phyloP scores from a whole-genome alignment of 345 rosid genomes.

The Chamaenerion angustifolium region DNA sequence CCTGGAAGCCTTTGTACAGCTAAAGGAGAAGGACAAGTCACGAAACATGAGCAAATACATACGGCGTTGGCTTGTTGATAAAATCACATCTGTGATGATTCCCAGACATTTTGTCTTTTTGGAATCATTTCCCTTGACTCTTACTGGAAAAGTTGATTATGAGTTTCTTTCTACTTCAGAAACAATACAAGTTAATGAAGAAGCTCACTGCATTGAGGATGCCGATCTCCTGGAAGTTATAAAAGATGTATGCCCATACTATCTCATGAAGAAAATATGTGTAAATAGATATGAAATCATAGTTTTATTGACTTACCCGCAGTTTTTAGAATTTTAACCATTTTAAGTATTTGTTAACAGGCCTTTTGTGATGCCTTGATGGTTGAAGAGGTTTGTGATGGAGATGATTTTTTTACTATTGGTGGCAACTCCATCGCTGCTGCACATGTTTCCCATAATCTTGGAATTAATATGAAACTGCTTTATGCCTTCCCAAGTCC shows the following conservation, averaged over 20 bases:
- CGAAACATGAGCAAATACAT: slow-evolving; percentile 26
- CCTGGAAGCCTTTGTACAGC: slow-evolving; percentile 44
- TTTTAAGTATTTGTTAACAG: slow-evolving; percentile 22
- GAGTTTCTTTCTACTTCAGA: slow-evolving; percentile 27
- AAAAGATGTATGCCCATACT: slow-evolving; percentile 46
- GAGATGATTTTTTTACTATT: slow-evolving; percentile 68
- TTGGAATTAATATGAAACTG: slow-evolving; percentile 72
- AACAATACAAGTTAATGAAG: slow-evolving; percentile 16
- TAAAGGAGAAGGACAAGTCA: slow-evolving; percentile 27
- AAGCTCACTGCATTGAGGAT: slow-evolving; percentile 10
- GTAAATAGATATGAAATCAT: no score
- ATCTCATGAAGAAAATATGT: neutral
- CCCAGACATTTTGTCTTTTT: slow-evolving; percentile 39
- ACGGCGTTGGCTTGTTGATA: slow-evolving; percentile 47
- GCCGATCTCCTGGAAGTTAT: slow-evolving; percentile 33
- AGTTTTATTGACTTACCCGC: neutral
- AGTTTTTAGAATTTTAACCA: neutral
- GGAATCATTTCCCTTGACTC: slow-evolving; percentile 55
- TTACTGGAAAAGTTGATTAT: slow-evolving; percentile 82
- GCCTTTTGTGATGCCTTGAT: slow-evolving; percentile 61
- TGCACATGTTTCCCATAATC: slow-evolving; percentile 66
- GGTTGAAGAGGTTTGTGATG: slow-evolving; percentile 50
- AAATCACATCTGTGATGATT: slow-evolving; percentile 63
- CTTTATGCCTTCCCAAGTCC: slow-evolving; percentile 66
- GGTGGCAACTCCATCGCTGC: slow-evolving; percentile 92